Base-by-base conservation (phyloP, 2,329 filamentous ascomycete genomes). In the Malbranchea cinnamomea region DNA sequence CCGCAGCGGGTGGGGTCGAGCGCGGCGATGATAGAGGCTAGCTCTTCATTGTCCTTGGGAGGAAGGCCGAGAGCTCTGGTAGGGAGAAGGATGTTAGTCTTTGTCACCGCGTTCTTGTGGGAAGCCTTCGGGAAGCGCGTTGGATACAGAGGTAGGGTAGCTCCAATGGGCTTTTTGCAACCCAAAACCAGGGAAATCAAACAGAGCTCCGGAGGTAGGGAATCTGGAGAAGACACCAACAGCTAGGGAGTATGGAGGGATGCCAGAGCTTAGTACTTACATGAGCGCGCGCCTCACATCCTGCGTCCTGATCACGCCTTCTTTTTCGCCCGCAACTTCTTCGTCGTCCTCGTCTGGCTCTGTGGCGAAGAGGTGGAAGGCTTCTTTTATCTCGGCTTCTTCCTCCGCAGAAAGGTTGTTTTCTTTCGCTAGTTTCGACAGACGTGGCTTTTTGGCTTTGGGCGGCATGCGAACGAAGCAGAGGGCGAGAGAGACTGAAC, bases 391-490 rank as follows among this genome's bases (percentile, higher is more conserved):
- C 58, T 94, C 84, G 42, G 70, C 68, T 58, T 95, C 87, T 57
- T 94, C 78, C 40, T 78, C 72, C 23, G 75, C 78, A 9, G 73
- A 77, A 48, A 95, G 73, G 53, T 84, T 77, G 66, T 94, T 75
- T 49, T 93, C 83, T 58, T 85, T 87, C 17, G 87, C 87, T 44
- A 94, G 80, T 54, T 84, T 91, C 35, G 85, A 92, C 47, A 73
- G 74, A 38, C 79, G 78, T 32, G 47, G 37, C 41, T 51, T 54
- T 38, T 50, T 56, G 7, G 48, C 45, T 33, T 42, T 45, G n/a
- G 50, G 39, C 18, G 45, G 31, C n/a, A n/a, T n/a, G n/a, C n/a
- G n/a, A n/a, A n/a, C n/a, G n/a, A n/a, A n/a, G n/a, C n/a, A n/a
- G n/a, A n/a, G n/a, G n/a, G n/a, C n/a, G n/a, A n/a, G n/a, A n/a